Evolutionary conservation across 2,329 filamentous ascomycete species (phyloP).

Genomic region (Fusarium poae): DNA sequence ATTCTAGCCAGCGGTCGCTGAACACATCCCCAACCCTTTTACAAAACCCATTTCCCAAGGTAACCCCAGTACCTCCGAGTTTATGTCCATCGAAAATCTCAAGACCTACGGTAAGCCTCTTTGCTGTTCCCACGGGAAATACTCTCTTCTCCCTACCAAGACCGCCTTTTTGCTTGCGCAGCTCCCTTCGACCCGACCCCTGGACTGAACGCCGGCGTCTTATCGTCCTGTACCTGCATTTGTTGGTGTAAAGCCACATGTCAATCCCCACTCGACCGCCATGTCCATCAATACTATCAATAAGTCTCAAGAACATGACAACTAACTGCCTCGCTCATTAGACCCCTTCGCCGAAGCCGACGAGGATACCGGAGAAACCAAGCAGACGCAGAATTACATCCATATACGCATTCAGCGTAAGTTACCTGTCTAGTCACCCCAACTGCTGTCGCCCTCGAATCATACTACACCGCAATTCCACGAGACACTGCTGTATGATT

Average conservation of each 20-base stretch:
- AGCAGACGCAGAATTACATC: slow-evolving; percentile 97
- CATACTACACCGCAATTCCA: slow-evolving; percentile 29
- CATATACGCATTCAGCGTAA: slow-evolving; percentile 99
- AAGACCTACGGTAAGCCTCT: slow-evolving; percentile 86
- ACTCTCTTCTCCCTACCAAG: too few species aligned
- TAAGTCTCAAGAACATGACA: not conserved
- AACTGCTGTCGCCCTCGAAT: slow-evolving; percentile 13
- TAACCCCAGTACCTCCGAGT: slow-evolving; percentile 78
- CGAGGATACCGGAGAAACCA: slow-evolving; percentile 97
- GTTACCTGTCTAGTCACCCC: slow-evolving; percentile 49
- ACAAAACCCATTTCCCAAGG: slow-evolving; percentile 67
- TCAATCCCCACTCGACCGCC: slow-evolving; percentile 28
- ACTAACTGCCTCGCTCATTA: slow-evolving; percentile 55
- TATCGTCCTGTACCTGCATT: slow-evolving; percentile 47
- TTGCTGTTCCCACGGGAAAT: not conserved
- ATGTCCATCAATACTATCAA: slow-evolving; percentile 1
- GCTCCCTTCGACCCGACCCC: not conserved
- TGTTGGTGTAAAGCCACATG: slow-evolving; percentile 37
- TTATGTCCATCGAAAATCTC: slow-evolving; percentile 99
- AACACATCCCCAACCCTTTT: slow-evolving; percentile 52
- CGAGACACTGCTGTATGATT: slow-evolving; percentile 21
- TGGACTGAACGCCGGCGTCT: slow-evolving; percentile 1
- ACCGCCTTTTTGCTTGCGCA: not conserved
- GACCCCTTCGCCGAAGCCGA: slow-evolving; percentile 99
- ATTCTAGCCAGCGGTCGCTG: slow-evolving; percentile 65